These are phyloP conservation scores for Closterium sp. DNA, from an alignment of 139 green algal genomes.

Conservation along the genomic window DNA sequence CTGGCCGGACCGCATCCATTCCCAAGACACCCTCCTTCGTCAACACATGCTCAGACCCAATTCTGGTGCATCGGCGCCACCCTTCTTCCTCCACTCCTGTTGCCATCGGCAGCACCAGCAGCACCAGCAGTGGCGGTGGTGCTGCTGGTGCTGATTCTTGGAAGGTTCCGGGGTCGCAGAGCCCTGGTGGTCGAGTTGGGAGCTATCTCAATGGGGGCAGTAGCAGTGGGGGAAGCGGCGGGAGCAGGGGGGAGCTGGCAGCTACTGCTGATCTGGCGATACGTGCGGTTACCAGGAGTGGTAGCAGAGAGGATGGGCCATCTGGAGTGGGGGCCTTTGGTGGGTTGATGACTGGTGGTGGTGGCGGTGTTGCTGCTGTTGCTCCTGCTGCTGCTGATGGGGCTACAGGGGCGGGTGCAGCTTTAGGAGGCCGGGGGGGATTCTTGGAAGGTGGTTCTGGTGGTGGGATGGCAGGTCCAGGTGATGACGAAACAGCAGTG, in stretches of 20 bases:
- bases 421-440: not conserved
- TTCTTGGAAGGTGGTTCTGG: not conserved
- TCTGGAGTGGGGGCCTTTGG: not conserved
- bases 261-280: not conserved
- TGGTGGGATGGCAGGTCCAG: not conserved
- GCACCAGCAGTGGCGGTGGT: not conserved
- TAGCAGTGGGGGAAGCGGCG: not conserved
- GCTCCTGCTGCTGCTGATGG: not conserved
- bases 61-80: not conserved
- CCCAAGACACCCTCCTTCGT: not conserved
- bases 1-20: not conserved
- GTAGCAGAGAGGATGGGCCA: not conserved
- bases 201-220: not conserved
- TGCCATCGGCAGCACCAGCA: not conserved
- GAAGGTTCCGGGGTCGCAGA: not conserved
- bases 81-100: not conserved
- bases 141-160: not conserved
- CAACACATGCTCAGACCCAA: not conserved
- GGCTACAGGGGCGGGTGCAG: not conserved
- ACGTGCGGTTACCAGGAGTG: not conserved
- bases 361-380: not conserved
- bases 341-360: not conserved
- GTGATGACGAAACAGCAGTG: not conserved
- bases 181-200: not conserved
- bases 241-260: not conserved